Evolutionary conservation across 768 basidiomycete genomes (phyloP).

Genomic region (Mycena olivaceomarginata): DNA sequence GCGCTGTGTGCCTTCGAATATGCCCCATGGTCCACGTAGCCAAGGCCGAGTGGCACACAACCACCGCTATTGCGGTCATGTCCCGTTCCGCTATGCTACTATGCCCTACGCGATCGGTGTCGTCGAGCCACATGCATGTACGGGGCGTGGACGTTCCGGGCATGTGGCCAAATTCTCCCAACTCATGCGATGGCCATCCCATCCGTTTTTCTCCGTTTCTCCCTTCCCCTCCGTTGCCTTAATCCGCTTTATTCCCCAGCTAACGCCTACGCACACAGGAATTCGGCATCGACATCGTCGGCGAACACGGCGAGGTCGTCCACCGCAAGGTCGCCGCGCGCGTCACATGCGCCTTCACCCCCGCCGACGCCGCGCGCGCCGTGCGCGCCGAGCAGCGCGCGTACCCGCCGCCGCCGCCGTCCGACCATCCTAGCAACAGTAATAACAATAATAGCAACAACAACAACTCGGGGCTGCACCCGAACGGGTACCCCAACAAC

Average conservation of each 20-base stretch:
- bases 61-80: too few species aligned
- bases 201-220: background rate
- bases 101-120: too few species aligned
- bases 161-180: too few species aligned
- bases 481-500: background rate
- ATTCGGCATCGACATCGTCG: constrained; percentile 84
- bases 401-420: constrained; percentile 12
- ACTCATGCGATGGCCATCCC: background rate
- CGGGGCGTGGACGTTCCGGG: too few species aligned
- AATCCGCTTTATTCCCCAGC: background rate
- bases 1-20: too few species aligned
- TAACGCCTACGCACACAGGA: constrained; percentile 60
- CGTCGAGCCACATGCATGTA: too few species aligned
- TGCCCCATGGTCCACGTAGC: too few species aligned
- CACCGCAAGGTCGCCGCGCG: constrained; percentile 84
- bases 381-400: constrained; percentile 59
- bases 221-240: too few species aligned
- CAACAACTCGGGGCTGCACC: too few species aligned
- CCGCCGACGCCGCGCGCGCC: constrained; percentile 70
- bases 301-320: constrained; percentile 81
- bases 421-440: background rate
- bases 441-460: background rate
- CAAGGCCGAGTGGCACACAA: too few species aligned
- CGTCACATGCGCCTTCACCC: constrained; percentile 73
- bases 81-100: too few species aligned